Percentiles rank a stretch among this genome's conserved stretches.
These are phyloP conservation scores for Neurospora discreta DNA, from an alignment of 495 filamentous ascomycete species.

Conservation along the genomic window DNA sequence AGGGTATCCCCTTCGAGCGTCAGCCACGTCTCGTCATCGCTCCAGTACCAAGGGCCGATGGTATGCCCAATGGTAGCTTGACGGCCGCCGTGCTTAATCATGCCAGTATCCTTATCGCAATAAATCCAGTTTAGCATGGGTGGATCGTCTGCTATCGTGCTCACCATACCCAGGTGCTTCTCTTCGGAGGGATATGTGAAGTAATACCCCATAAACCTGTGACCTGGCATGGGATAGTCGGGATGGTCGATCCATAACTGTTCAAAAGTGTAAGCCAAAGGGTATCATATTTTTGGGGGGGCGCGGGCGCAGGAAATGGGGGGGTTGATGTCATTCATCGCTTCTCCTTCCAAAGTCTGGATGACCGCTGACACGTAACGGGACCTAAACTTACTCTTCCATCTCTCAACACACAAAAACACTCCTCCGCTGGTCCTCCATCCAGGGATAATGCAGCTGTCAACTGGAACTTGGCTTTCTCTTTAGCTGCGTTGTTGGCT, in stretches of 20 bases:
- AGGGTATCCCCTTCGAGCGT: slow-evolving; percentile 34
- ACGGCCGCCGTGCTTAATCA: slow-evolving; percentile 43
- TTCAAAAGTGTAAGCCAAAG: neutral
- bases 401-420: slow-evolving; percentile 31
- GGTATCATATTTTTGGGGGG: neutral
- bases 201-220: slow-evolving; percentile 50
- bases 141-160: slow-evolving; percentile 45
- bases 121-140: slow-evolving; percentile 58
- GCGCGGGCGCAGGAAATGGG: neutral
- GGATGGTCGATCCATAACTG: slow-evolving; percentile 39
- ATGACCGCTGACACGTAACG: neutral
- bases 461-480: slow-evolving; percentile 40
- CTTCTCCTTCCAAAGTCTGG: neutral
- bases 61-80: slow-evolving; percentile 36
- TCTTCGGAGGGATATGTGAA: slow-evolving; percentile 47
- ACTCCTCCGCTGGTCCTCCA: slow-evolving; percentile 23
- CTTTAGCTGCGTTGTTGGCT: slow-evolving; percentile 34
- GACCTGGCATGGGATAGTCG: slow-evolving; percentile 30
- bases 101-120: slow-evolving; percentile 43
- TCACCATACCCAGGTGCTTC: slow-evolving; percentile 45
- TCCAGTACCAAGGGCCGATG: slow-evolving; percentile 48
- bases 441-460: slow-evolving; percentile 34
- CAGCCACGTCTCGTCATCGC: slow-evolving; percentile 41
- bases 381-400: slow-evolving; percentile 26
- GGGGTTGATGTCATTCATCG: slow-evolving; percentile 2